Evolutionary conservation across 2,329 filamentous ascomycete species (phyloP).

Genomic region (Cercospora sesami): DNA sequence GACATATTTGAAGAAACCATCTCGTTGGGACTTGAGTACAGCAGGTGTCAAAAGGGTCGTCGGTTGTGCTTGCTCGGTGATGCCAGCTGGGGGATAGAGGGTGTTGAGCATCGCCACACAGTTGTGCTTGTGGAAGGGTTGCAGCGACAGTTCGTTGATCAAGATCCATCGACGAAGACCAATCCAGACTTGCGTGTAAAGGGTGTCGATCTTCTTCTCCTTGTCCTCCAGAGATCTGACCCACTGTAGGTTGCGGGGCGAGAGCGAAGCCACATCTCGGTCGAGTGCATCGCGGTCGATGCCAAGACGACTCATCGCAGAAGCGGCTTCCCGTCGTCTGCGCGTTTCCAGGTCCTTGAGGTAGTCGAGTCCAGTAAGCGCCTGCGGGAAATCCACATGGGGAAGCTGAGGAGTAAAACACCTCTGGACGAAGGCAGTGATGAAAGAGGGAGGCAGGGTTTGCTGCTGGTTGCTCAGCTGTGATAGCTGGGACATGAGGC

Average conservation of each 20-base stretch:
- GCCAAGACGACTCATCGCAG: slow-evolving; percentile 56
- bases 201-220: slow-evolving; percentile 53
- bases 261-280: slow-evolving; percentile 50
- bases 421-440: slow-evolving; percentile 61
- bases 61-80: slow-evolving; percentile 43
- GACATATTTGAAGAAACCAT: slow-evolving; percentile 64
- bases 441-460: slow-evolving; percentile 62
- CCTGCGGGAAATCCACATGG: slow-evolving; percentile 65
- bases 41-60: slow-evolving; percentile 55
- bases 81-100: slow-evolving; percentile 59
- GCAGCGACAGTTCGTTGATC: slow-evolving; percentile 64
- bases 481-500: slow-evolving; percentile 58
- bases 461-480: slow-evolving; percentile 61
- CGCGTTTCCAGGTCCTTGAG: slow-evolving; percentile 63
- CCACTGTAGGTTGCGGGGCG: slow-evolving; percentile 58
- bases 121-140: slow-evolving; percentile 64
- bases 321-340: slow-evolving; percentile 58
- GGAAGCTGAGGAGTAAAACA: slow-evolving; percentile 59
- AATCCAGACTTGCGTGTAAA: slow-evolving; percentile 64
- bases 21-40: slow-evolving; percentile 58
- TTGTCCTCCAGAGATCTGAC: slow-evolving; percentile 47
- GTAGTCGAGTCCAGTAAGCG: slow-evolving; percentile 66
- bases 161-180: slow-evolving; percentile 65
- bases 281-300: slow-evolving; percentile 52
- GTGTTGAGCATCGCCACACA: slow-evolving; percentile 69